Conservation (phyloP, 805 yeast species). For the Cyberlindnera subsufficiens region DNA sequence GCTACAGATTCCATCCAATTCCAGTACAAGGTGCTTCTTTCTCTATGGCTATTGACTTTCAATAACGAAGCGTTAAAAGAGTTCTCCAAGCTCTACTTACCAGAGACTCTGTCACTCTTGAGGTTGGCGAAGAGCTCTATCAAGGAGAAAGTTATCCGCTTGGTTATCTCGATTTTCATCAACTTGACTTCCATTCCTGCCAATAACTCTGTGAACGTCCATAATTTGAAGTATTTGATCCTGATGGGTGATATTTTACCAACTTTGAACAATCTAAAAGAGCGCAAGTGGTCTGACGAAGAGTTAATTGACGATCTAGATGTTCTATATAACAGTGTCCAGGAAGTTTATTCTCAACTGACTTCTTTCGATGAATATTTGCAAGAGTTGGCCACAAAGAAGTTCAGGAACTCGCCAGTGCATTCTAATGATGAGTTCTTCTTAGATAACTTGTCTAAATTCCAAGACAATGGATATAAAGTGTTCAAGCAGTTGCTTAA, state of each 20-base stretch:
- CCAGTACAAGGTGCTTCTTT: constrained; percentile 72
- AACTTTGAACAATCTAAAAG: constrained; percentile 61
- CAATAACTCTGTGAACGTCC: constrained; percentile 31
- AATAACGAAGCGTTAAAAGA: constrained; percentile 43
- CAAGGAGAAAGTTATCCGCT: constrained; percentile 85
- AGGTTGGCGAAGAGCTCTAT: constrained; percentile 70
- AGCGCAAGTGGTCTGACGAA: constrained; percentile 92
- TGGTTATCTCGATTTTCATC: constrained; percentile 69
- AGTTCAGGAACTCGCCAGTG: constrained; percentile 85
- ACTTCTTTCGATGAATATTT: constrained; percentile 91
- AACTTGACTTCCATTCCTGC: constrained; percentile 44
- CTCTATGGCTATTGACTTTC: constrained; percentile 84
- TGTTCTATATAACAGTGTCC: constrained; percentile 51
- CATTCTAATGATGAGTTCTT: constrained; percentile 87
- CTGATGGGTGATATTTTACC: constrained; percentile 73
- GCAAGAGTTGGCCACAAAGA: constrained; percentile 75
- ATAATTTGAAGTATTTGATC: constrained; percentile 57
- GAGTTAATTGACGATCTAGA: constrained; percentile 75
- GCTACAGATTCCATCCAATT: constrained; percentile 47
- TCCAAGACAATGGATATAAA: constrained; percentile 75
- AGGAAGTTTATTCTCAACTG: constrained; percentile 67
- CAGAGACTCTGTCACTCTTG: constrained; percentile 37
- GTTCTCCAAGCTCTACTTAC: constrained; percentile 49
- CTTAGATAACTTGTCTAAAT: constrained; percentile 72
- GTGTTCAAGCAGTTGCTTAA: constrained; percentile 56